Evolutionary conservation across 257 asterid genomes (phyloP).

Genomic region (Nicotiana obtusifolia): DNA sequence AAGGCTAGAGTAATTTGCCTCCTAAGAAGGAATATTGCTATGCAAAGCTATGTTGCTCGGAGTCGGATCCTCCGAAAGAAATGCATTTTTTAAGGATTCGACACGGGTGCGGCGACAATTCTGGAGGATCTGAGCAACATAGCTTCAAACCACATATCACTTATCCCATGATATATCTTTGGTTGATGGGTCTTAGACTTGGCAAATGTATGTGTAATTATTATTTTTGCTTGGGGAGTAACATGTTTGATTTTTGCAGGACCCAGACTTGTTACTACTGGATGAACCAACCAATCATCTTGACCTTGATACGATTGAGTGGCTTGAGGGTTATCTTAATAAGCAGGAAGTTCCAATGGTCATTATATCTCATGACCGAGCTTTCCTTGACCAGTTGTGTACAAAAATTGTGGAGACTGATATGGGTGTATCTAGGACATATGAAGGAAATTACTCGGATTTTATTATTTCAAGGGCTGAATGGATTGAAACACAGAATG

Average conservation of each 20-base stretch:
- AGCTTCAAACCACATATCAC: neutral
- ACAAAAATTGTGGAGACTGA: conserved; percentile 97
- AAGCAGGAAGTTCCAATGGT: conserved; percentile 99
- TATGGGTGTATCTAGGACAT: conserved; percentile 91
- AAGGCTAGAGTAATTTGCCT: neutral
- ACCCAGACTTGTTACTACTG: conserved; percentile 77
- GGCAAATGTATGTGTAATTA: neutral
- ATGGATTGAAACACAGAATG: conserved; percentile 76
- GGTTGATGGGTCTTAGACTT: conserved; percentile 2
- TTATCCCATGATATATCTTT: neutral
- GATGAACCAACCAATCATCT: conserved; percentile 99
- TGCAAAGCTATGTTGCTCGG: too few species aligned
- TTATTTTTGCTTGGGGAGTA: conserved; percentile 14
- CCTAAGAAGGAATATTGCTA: neutral
- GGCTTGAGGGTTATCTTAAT: conserved; percentile 93
- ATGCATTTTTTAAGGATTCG: too few species aligned
- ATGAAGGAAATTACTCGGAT: conserved; percentile 77
- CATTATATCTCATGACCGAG: conserved; percentile 96
- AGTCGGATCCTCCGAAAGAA: too few species aligned
- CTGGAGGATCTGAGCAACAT: too few species aligned
- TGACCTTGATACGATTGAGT: conserved; percentile 94
- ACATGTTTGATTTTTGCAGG: conserved; percentile 42
- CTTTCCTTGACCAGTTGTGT: conserved; percentile 93
- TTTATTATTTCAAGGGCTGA: conserved; percentile 65
- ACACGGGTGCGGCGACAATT: too few species aligned